Evolutionary conservation across 1,284 basidiomycete genomes (phyloP).

Genomic region (Xerocomus nothofagi): DNA sequence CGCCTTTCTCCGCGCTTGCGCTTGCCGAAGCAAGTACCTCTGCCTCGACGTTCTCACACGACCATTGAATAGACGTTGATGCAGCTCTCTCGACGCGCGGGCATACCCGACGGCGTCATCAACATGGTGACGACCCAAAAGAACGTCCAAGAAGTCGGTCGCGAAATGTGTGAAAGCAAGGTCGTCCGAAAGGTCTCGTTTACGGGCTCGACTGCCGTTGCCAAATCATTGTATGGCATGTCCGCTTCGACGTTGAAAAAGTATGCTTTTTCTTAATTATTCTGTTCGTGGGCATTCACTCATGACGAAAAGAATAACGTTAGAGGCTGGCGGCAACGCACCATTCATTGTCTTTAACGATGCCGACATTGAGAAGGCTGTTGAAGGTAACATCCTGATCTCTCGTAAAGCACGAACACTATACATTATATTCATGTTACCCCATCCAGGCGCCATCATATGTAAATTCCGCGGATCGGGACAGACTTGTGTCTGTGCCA

Average conservation of each 20-base stretch:
- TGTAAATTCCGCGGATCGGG: constrained; percentile 94
- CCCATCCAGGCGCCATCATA: constrained; percentile 62
- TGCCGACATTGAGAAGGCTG: constrained; percentile 90
- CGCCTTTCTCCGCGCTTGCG: constrained; percentile 92
- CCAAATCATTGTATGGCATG: constrained; percentile 86
- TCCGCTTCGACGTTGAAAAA: constrained; percentile 90
- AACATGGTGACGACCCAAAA: constrained; percentile 90
- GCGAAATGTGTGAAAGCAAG: constrained; percentile 76
- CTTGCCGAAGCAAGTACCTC: constrained; percentile 64
- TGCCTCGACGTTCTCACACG: not conserved
- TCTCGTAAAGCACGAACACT: not conserved
- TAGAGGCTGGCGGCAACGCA: constrained; percentile 89
- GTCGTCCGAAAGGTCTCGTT: constrained; percentile 89
- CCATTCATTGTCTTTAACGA: constrained; percentile 98
- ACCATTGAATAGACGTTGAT: not conserved
- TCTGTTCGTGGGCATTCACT: not conserved
- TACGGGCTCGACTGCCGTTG: constrained; percentile 91
- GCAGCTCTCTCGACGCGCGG: constrained; percentile 82
- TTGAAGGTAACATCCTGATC: constrained; percentile 55
- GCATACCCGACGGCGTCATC: constrained; percentile 92
- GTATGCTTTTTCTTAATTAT: constrained; percentile 38
- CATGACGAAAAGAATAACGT: constrained; percentile 56
- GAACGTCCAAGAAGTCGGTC: constrained; percentile 80
- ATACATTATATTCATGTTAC: not conserved
- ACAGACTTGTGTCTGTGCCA: constrained; percentile 89